These are phyloP conservation scores for Glarea lozoyensis DNA, from an alignment of 495 filamentous ascomycete genomes.

Conservation along the genomic window DNA sequence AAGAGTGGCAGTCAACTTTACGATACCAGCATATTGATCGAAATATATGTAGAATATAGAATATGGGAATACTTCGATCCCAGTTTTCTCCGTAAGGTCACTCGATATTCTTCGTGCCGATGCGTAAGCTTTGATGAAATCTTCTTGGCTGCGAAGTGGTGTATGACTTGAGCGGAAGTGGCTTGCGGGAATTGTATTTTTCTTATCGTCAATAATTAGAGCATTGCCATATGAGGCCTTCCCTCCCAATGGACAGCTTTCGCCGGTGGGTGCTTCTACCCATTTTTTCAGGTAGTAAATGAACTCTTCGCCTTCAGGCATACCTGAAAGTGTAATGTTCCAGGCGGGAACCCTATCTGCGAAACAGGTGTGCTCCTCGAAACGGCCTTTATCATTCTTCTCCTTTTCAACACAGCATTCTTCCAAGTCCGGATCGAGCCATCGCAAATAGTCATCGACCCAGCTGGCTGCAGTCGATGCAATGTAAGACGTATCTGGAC, in stretches of 20 bases:
- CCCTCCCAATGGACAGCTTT: constrained; percentile 79
- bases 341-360: constrained; percentile 62
- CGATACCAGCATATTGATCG: constrained; percentile 87
- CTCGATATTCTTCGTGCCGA: constrained; percentile 83
- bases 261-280: constrained; percentile 69
- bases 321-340: constrained; percentile 80
- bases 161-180: constrained; percentile 90
- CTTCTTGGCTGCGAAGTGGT: constrained; percentile 76
- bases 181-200: constrained; percentile 59
- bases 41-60: constrained; percentile 98
- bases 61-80: constrained; percentile 84
- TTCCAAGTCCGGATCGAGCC: constrained; percentile 81
- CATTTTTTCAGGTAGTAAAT: constrained; percentile 75
- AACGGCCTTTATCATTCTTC: too few relatives aligned
- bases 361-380: too few relatives aligned
- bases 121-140: constrained; percentile 86
- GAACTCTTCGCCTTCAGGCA: constrained; percentile 90
- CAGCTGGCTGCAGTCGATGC: constrained; percentile 88
- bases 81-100: constrained; percentile 56
- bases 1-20: constrained; percentile 65
- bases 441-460: constrained; percentile 93
- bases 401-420: constrained; percentile 62
- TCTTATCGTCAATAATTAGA: constrained; percentile 63
- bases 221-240: constrained; percentile 80
- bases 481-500: constrained; percentile 83